Conservation (phyloP, 345 rosid species). For the Gossypium turneri region DNA sequence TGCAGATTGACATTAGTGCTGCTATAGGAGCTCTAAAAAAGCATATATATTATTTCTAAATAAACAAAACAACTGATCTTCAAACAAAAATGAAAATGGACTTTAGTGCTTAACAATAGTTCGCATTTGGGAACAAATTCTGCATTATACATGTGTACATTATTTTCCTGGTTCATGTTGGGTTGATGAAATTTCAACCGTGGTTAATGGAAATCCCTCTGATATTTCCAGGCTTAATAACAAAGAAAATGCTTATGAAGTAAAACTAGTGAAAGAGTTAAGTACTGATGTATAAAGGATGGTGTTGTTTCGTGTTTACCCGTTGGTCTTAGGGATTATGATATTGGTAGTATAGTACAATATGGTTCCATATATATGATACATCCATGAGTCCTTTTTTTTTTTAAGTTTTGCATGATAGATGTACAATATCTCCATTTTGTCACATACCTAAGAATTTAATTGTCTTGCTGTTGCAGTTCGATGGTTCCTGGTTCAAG, state of each 20-base stretch:
- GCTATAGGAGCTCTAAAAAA: not conserved
- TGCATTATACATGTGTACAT: not conserved
- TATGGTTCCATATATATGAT: too few relatives aligned
- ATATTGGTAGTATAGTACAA: not conserved
- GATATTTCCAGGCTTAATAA: not conserved
- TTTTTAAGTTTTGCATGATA: not conserved
- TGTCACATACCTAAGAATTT: conserved; percentile 6
- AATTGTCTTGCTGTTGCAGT: conserved; percentile 39
- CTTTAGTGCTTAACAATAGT: not conserved
- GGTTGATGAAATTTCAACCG: not conserved
- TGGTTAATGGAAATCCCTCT: not conserved
- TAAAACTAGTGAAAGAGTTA: not conserved
- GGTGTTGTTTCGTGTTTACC: not conserved
- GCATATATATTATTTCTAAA: not conserved
- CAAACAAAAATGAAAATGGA: not conserved
- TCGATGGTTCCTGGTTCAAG: conserved; percentile 98
- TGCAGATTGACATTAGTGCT: not conserved
- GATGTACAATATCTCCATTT: not conserved
- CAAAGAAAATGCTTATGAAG: not conserved
- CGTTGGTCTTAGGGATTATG: not conserved
- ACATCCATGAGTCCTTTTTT: not conserved
- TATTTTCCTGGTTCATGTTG: not conserved
- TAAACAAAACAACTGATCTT: not conserved
- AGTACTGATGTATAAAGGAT: not conserved
- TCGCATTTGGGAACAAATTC: not conserved